Evolutionary conservation across 352 stramenopile species (phyloP).

Genomic region (Phytophthora sojae): DNA sequence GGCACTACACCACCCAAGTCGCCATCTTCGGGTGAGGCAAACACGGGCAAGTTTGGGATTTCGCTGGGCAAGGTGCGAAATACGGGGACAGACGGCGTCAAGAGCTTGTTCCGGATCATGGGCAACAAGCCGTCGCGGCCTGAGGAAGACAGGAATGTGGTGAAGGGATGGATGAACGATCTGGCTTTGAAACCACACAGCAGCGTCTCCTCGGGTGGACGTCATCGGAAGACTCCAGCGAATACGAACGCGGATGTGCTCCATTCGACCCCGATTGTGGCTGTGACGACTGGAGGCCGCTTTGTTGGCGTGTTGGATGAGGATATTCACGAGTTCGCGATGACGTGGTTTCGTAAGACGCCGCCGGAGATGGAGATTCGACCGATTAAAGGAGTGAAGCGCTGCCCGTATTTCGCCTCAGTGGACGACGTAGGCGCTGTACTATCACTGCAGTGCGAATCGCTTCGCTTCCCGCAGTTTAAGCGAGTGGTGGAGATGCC

Average conservation of each 20-base stretch:
- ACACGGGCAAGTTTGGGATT: conserved; percentile 53
- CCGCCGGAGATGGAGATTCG: conserved; percentile 56
- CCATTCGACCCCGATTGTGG: conserved; percentile 65
- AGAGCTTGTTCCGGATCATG: conserved; percentile 83
- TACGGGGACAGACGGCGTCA: conserved; percentile 66
- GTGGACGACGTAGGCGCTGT: conserved; percentile 72
- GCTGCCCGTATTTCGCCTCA: conserved; percentile 70
- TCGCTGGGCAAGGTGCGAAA: conserved; percentile 72
- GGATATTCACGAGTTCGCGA: conserved; percentile 62
- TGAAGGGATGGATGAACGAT: conserved; percentile 69
- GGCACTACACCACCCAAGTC: conserved; percentile 16
- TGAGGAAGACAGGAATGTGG: conserved; percentile 68
- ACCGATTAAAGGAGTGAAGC: conserved; percentile 66
- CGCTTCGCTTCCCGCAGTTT: conserved; percentile 69
- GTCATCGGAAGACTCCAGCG: conserved; percentile 33
- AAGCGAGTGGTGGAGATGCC: conserved; percentile 64
- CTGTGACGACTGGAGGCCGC: conserved; percentile 55
- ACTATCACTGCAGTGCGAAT: conserved; percentile 69
- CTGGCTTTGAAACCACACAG: conserved; percentile 58
- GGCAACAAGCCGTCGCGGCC: conserved; percentile 53
- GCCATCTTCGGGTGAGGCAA: conserved; percentile 20
- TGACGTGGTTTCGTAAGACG: conserved; percentile 79
- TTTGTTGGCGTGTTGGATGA: conserved; percentile 69
- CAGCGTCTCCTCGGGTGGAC: conserved; percentile 27
- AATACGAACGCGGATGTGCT: conserved; percentile 36